Base-by-base conservation (phyloP, 2,329 filamentous ascomycete species). In the Ophiostoma ips region DNA sequence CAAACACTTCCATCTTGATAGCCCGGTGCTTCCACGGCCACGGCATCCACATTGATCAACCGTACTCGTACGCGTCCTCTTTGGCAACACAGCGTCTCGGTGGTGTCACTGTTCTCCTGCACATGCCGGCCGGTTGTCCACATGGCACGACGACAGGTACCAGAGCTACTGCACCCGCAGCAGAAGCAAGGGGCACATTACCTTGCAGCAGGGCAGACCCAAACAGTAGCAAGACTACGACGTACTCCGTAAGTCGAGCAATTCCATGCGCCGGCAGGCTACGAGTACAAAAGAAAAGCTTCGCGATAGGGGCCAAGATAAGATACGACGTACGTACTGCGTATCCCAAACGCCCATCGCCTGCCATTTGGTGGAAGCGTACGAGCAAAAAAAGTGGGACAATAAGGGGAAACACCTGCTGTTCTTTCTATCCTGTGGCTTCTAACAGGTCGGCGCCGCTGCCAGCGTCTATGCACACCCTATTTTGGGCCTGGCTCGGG, bases 101-200 rank as follows among this genome's bases (percentile, higher is more conserved):
- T 11, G 50, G 46, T 51, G 40, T 41, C n/a, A 51, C 40, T n/a
- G 12, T 15, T 43, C 21, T n/a, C 28, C 50, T 31, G 40, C 46
- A 51, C 50, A 51, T 48, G 46, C 50, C 45, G 46, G 46, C 13
- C 45, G 37, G 38, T 19, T 44, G 37, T 38, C 33, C 40, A 30
- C 24, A 43, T 43, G 16, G 37, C 47, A 31, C 37, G 21, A 46
- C 50, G 33, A 44, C 46, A 48, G 45, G 50, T 45, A 45, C 38
- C 46, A 13, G 43, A 48, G 45, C 40, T 36, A 18, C 48, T 35
- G n/a, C n/a, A 15, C 21, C 46, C 11, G 16, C 48, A 46, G 35
- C 49, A 40, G 41, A 46, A 50, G 45, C 50, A 48, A 45, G 37
- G 50, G 50, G 18, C 46, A 35, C 16, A 15, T 16, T 19, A 19